These are phyloP conservation scores for Pichia cactophila DNA, from an alignment of 1,139 yeast species.

Conservation along the genomic window DNA sequence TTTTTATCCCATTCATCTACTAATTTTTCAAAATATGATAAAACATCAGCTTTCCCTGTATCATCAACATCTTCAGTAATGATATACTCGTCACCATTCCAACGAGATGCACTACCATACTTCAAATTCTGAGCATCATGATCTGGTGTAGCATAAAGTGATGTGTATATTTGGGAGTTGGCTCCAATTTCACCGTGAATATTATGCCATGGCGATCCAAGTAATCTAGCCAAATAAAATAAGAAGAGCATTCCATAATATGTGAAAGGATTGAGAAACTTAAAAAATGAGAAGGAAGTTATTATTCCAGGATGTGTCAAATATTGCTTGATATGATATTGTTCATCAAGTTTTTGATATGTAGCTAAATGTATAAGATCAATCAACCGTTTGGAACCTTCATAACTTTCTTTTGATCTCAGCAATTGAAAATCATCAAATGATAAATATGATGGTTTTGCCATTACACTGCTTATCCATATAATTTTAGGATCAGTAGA, in stretches of 20 bases:
- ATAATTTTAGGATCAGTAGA: slow-evolving; percentile 57
- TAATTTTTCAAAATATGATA: slow-evolving; percentile 48
- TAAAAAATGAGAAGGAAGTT: slow-evolving; percentile 71
- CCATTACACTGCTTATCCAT: slow-evolving; percentile 82
- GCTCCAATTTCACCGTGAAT: slow-evolving; percentile 87
- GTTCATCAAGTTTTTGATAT: slow-evolving; percentile 38
- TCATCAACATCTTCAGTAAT: slow-evolving; percentile 47
- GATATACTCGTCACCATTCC: slow-evolving; percentile 59
- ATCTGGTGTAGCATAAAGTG: slow-evolving; percentile 40
- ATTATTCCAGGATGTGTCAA: slow-evolving; percentile 93
- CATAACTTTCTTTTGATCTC: slow-evolving; percentile 63
- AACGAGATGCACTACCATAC: slow-evolving; percentile 66
- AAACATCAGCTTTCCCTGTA: slow-evolving; percentile 60
- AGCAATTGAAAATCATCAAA: slow-evolving; percentile 68
- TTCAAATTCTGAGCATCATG: slow-evolving; percentile 40
- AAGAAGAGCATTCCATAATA: slow-evolving; percentile 78
- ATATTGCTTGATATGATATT: slow-evolving; percentile 58
- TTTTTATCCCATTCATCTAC: slow-evolving; percentile 60
- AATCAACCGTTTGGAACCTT: slow-evolving; percentile 83
- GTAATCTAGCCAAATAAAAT: slow-evolving; percentile 74
- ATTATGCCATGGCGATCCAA: slow-evolving; percentile 85
- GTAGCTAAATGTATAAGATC: slow-evolving; percentile 77
- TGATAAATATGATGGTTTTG: slow-evolving; percentile 63
- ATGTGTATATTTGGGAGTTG: slow-evolving; percentile 66
- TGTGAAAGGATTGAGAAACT: slow-evolving; percentile 68